phyloP scores from a whole-genome alignment of 2,329 filamentous ascomycete genomes.

The Arachnopeziza araneosa region DNA sequence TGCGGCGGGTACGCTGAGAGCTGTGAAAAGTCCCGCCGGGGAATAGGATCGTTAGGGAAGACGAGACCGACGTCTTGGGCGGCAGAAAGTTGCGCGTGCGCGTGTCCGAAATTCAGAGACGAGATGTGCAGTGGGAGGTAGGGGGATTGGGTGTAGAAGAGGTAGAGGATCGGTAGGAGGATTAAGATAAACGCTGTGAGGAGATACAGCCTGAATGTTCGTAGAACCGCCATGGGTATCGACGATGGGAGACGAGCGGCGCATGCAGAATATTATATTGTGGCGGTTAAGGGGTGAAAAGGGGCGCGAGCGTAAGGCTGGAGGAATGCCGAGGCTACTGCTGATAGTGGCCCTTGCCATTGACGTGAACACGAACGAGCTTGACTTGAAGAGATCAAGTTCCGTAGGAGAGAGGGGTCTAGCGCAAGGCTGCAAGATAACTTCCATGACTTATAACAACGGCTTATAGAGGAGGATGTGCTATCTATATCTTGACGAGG shows the following conservation, averaged over 20 bases:
- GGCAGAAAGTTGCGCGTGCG: background rate
- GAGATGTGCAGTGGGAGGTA: background rate
- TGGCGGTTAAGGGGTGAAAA: background rate
- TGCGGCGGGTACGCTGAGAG: constrained; percentile 2
- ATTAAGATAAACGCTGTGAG: background rate
- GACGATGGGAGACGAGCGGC: background rate
- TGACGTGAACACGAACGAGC: too few relatives aligned
- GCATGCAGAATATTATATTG: background rate
- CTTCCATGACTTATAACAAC: too few relatives aligned
- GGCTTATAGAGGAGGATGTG: too few relatives aligned
- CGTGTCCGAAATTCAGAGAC: background rate
- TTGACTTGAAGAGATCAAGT: too few relatives aligned
- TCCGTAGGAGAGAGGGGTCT: too few relatives aligned
- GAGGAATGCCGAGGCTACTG: too few relatives aligned
- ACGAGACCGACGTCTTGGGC: constrained; percentile 2
- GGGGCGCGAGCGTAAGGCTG: background rate
- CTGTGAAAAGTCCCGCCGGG: constrained; percentile 2
- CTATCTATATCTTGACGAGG: too few relatives aligned
- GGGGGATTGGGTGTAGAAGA: background rate
- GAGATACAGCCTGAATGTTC: background rate
- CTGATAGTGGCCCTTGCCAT: too few relatives aligned
- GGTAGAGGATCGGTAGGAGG: constrained; percentile 1
- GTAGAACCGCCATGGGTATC: background rate
- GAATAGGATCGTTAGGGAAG: constrained; percentile 1
- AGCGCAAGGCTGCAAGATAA: too few relatives aligned